Base-by-base conservation (phyloP, 2,329 filamentous ascomycete species). In the Scedosporium apiospermum region DNA sequence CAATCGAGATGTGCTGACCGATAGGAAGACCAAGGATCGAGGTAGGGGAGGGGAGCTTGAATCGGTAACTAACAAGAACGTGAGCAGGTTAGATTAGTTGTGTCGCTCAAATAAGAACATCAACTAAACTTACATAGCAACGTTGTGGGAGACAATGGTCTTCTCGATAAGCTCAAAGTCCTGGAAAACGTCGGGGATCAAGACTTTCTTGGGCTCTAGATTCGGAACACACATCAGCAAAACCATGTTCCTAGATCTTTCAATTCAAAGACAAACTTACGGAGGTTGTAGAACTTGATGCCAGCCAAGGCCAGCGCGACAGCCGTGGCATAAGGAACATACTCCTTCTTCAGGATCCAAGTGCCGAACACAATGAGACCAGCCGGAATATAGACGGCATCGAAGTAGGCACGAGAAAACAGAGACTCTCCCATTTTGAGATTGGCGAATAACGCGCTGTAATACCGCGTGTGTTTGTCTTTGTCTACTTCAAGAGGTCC, bases 1-100 rank as follows among this genome's bases (percentile, higher is more conserved):
- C 91, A 73, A 99, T 91, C 66, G 93, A 97, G 78, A 99, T 97
- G 82, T 99, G 95, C 80, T 99, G 95, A 73, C 95, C 95, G 79
- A 98, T 98, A 68, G 95, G 93, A 53, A 98, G 89, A 72, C 95
- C 95, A 71, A 98, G 90, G 74, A 97, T 91, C 68, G 90, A 85
- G 69, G 81, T 88, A 49, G 87, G 79, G 60, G 82, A 82, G 63
- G 93, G 93, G 49, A 99, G 90, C 67, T 84, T 83, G 80, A 98
- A 97, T 72, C 95, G 92, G 82, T 98, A 99, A 80, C 88, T 91
- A 65, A 26, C 14, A 46, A 27, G 16, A 18, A 34, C 4, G 60
- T 53, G 30, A 42, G 41, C 65, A 16, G 62, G 60, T 46, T 23
- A 34, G 61, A 9, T 41, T 53, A 34, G 34, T 9, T 6, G 10